Conservation (phyloP, 495 filamentous ascomycete genomes). For the Neurospora tetrasperma region DNA sequence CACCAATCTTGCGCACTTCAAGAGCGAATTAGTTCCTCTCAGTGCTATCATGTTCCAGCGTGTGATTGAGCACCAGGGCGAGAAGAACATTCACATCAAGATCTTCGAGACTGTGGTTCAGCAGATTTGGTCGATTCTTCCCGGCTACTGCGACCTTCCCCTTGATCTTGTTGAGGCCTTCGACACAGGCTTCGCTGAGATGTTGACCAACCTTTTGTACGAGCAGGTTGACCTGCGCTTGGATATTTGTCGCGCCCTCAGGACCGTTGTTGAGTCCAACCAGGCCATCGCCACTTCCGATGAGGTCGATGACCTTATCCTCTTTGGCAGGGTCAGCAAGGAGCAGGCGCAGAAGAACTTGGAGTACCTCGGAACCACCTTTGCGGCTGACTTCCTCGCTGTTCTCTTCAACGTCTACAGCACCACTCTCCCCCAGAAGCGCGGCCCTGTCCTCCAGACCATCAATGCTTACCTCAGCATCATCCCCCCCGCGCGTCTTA, state of each 20-base stretch:
- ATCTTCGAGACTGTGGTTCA: conserved; percentile 94
- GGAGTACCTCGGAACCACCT: conserved; percentile 55
- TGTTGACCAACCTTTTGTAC: conserved; percentile 84
- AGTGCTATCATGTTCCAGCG: conserved; percentile 85
- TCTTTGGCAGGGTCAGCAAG: conserved; percentile 65
- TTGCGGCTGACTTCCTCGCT: conserved; percentile 79
- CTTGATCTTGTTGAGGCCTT: conserved; percentile 67
- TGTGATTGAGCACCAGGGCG: conserved; percentile 65
- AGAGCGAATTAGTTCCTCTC: conserved; percentile 70
- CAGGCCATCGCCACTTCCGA: conserved; percentile 58
- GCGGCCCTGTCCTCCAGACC: conserved; percentile 80
- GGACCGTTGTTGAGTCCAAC: conserved; percentile 83
- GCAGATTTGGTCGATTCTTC: conserved; percentile 90
- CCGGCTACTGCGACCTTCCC: conserved; percentile 88
- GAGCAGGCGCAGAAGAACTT: conserved; percentile 65
- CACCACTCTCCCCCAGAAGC: conserved; percentile 83
- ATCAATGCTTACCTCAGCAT: conserved; percentile 93
- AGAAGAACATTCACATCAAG: conserved; percentile 89
- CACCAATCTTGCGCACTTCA: conserved; percentile 78
- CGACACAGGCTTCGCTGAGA: conserved; percentile 84
- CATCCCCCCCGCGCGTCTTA: conserved; percentile 60
- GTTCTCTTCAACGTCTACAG: conserved; percentile 98
- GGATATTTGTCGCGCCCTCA: conserved; percentile 76
- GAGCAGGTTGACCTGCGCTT: conserved; percentile 77
- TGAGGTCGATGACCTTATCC: conserved; percentile 52